Base-by-base conservation (phyloP, 2,329 filamentous ascomycete species). In the Drechslera avenae region DNA sequence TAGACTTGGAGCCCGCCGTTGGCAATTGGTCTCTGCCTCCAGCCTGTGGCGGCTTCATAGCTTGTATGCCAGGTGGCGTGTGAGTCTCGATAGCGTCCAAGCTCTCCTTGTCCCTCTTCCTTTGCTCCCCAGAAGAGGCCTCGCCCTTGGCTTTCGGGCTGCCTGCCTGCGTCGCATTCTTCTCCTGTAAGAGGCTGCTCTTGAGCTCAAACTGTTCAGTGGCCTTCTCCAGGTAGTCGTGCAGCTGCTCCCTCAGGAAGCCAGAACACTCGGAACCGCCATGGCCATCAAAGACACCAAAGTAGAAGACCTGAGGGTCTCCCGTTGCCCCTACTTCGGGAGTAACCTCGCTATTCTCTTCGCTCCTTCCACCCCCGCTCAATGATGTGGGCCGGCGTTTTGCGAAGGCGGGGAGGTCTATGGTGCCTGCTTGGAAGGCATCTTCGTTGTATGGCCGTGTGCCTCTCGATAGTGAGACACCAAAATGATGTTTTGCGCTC, bases 271-370 rank as follows among this genome's bases (percentile, higher is more conserved):
- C 89, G 16, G 79, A 83, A 16, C 94, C 94, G 8, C 94, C 94
- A 76, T 99, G 94, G 2, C 94, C 94, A 73, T 99, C 94, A 67
- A 97, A 99, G 1, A 97, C 86, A 1, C 85, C 92, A 80, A 97
- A 99, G 74, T 97, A 99, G 74, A 99, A 99, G 28, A 97, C 87
- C 71, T 97, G 93, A 1, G 93, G 93, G 68, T 97, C 93, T 2
- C 93, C 93, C 56, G 85, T 89, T 1, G 89, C 85, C 58, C 87
- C 89, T 50, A 90, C 89, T 5, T 90, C 90, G 8, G 81, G 84
- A 18, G 83, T 90, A 41, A 83, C 86, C 73, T 85, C 85, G 55
- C 79, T 83, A 18, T 57, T 59, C 39, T 61, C 51, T 10, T 43
- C 57, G 32, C 62, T 56, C n/a, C 64, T 56, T 32, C 62, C 58